Conservation (phyloP, 495 filamentous ascomycete species). For the Lepidopterella palustris region DNA sequence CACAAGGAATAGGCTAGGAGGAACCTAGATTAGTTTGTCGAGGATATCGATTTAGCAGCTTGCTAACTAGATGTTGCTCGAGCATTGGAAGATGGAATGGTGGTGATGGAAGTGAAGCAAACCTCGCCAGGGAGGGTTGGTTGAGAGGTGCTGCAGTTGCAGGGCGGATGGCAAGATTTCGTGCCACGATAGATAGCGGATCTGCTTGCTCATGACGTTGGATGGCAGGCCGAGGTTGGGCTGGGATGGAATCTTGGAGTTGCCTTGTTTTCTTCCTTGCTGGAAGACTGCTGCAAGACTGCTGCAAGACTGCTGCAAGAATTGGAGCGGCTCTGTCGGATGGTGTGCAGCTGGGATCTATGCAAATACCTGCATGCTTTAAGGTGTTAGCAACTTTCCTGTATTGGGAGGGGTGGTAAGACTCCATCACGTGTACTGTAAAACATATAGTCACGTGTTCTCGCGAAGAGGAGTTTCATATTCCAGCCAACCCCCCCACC, state of each 20-base stretch:
- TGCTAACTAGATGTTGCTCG: neutral
- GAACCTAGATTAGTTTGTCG: neutral
- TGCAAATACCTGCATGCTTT: neutral
- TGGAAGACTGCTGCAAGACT: too few species aligned
- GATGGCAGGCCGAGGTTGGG: neutral
- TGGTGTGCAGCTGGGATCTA: neutral
- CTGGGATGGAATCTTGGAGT: neutral
- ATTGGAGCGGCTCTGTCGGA: conserved; percentile 19
- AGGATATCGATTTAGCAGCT: neutral
- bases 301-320: too few species aligned
- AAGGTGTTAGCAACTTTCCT: neutral
- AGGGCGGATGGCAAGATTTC: neutral
- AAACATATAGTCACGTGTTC: too few species aligned
- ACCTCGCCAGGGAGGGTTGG: conserved; percentile 10
- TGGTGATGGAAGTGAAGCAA: conserved; percentile 16
- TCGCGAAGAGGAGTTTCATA: neutral
- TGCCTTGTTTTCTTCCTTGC: conserved; percentile 18
- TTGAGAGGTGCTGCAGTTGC: neutral
- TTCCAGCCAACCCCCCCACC: conserved; percentile 1
- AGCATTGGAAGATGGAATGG: conserved; percentile 6
- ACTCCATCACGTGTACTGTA: neutral
- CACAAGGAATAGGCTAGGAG: neutral
- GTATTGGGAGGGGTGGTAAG: neutral
- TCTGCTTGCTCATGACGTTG: neutral
- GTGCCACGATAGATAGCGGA: neutral